Conservation (phyloP, 2,329 filamentous ascomycete species). For the Neodidymelliopsis sp. region DNA sequence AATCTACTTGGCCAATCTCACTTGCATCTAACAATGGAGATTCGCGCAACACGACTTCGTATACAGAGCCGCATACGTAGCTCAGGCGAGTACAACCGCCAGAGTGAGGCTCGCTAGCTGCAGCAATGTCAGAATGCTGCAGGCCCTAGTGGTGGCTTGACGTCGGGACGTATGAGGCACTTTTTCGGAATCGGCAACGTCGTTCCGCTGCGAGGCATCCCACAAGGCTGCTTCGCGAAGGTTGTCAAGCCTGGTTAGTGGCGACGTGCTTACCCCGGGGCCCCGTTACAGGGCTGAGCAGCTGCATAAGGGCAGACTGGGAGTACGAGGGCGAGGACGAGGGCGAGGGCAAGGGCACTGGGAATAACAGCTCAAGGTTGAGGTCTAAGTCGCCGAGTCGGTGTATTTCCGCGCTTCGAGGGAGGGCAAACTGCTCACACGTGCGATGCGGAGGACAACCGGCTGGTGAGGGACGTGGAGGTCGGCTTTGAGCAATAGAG, state of each 20-base stretch:
- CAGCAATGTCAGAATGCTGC: conserved; percentile 2
- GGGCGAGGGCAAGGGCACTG: conserved; percentile 10
- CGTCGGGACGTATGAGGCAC: neutral
- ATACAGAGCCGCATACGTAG: conserved; percentile 10
- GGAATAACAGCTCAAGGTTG: neutral
- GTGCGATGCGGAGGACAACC: neutral
- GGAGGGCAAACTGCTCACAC: neutral
- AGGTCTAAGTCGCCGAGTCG: conserved; percentile 4
- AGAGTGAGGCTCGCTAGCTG: conserved; percentile 17
- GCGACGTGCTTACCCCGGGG: conserved; percentile 1
- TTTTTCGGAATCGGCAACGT: neutral
- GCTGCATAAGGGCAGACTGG: neutral
- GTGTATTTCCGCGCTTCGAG: neutral
- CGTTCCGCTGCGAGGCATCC: conserved; percentile 16
- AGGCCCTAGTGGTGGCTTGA: conserved; percentile 12
- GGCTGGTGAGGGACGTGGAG: neutral
- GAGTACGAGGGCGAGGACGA: conserved; percentile 10
- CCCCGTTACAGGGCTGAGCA: conserved; percentile 4
- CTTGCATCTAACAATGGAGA: neutral
- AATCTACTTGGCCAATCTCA: no score
- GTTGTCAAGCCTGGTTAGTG: conserved; percentile 14
- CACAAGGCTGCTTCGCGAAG: conserved; percentile 17
- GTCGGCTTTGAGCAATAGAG: neutral
- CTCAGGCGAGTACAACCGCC: neutral
- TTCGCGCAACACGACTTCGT: conserved; percentile 3